Base-by-base conservation (phyloP, 495 filamentous ascomycete species). In the Choiromyces venosus region DNA sequence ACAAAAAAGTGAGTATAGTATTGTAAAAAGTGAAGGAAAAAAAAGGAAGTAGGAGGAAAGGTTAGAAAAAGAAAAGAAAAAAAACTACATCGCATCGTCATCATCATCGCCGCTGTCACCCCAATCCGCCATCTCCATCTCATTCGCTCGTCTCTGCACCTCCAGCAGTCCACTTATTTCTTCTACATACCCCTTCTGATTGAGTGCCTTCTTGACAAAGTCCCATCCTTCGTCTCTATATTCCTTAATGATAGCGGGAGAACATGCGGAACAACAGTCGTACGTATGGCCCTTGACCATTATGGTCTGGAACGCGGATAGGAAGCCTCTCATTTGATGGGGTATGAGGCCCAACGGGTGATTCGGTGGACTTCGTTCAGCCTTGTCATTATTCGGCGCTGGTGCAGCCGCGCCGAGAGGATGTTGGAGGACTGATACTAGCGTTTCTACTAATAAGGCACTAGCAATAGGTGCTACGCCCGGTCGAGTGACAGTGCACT, bases 401-500 rank as follows among this genome's bases (percentile, higher is more conserved):
- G 82, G 70, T 37, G 83, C 75, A 44, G 77, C 76, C 14, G 79
- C 73, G 21, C 79, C 80, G 44, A 87, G 81, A 21, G 92, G 91
- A 81, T 98, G 95, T 80, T 99, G 95, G 38, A 97, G 85, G 65
- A 97, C 82, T 67, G 92, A 96, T 16, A 94, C 89, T 36, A 99
- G 85, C 25, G 97, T 85, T 83, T 97, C 95, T 66, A 97, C 94
- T 19, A 97, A 86, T n/a, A 95, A 86, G 38, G 93, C 93, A 21
- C 94, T 97, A 25, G 95, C 95, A 74, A 97, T 93, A 14, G 92
- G 89, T 68, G 95, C 94, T 52, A 97, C 89, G 10, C 94, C 95
- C 21, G 95, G 95, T 10, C 95, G 89, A 37, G 95, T 98, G 39
- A 99, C 95, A 0, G 95, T 99, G 83, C 95, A 99, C 84, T 99